phyloP scores from a whole-genome alignment of 805 yeast genomes.

The Spathaspora girioi region DNA sequence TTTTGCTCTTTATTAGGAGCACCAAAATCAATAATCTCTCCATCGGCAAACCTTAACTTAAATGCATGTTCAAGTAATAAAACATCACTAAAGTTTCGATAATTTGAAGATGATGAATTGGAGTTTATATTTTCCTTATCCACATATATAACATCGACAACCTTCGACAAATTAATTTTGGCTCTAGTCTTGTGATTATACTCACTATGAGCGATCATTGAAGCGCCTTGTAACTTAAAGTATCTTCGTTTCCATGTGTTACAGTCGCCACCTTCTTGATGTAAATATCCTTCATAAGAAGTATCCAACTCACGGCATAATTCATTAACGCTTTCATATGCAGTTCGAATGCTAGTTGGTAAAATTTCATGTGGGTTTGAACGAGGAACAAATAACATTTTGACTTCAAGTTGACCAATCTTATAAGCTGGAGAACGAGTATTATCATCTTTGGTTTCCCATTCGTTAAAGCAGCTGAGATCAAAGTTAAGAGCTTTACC shows the following conservation, averaged over 20 bases:
- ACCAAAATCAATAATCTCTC: slow-evolving; percentile 80
- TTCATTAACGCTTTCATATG: slow-evolving; percentile 31
- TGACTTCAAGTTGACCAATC: slow-evolving; percentile 64
- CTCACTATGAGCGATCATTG: slow-evolving; percentile 75
- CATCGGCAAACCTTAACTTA: slow-evolving; percentile 70
- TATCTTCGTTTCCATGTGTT: slow-evolving; percentile 67
- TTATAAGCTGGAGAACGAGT: slow-evolving; percentile 44
- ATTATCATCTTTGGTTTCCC: slow-evolving; percentile 52
- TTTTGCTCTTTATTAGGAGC: slow-evolving; percentile 68
- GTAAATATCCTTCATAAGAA: slow-evolving; percentile 62
- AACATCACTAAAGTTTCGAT: slow-evolving; percentile 70
- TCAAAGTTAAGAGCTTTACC: slow-evolving; percentile 51
- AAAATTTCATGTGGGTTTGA: slow-evolving; percentile 55
- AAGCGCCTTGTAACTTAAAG: slow-evolving; percentile 69
- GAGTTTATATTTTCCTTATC: slow-evolving; percentile 32
- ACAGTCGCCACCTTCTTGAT: slow-evolving; percentile 92
- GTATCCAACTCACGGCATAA: slow-evolving; percentile 22
- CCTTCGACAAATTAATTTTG: slow-evolving; percentile 70
- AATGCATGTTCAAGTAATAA: slow-evolving; percentile 69
- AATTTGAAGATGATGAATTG: slow-evolving; percentile 20
- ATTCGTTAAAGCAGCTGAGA: slow-evolving; percentile 73
- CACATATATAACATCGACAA: slow-evolving; percentile 47
- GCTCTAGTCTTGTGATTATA: slow-evolving; percentile 66
- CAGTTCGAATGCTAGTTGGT: slow-evolving; percentile 64
- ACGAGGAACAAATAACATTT: slow-evolving; percentile 69